Evolutionary conservation across 306 rosid species (phyloP).

Genomic region (Trifolium subterraneum): DNA sequence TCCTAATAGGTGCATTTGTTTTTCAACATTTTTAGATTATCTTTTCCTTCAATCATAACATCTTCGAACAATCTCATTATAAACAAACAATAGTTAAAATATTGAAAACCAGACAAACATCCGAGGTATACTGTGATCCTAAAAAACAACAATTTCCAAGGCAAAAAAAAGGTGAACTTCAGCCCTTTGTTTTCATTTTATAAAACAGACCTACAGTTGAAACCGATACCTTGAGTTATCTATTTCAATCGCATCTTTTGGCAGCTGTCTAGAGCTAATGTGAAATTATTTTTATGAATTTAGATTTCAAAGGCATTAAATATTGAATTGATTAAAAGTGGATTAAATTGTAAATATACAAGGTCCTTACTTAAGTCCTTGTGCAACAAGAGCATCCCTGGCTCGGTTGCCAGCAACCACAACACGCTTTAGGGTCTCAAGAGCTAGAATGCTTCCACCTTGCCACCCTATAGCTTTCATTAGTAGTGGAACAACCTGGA

Average conservation of each 20-base stretch:
- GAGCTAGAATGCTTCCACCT: constrained; percentile 98
- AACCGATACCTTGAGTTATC: too few species aligned
- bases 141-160: background rate
- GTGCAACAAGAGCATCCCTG: constrained; percentile 99
- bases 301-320: constrained; percentile 23
- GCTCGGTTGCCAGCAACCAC: constrained; percentile 99
- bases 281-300: constrained; percentile 33
- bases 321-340: constrained; percentile 9
- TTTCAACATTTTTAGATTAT: background rate
- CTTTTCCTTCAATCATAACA: background rate
- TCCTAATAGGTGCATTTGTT: background rate
- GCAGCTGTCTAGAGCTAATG: constrained; percentile 29
- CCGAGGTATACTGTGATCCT: background rate
- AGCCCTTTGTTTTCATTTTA: background rate
- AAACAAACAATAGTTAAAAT: background rate
- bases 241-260: constrained; percentile 20
- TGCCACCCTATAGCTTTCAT: constrained; percentile 99
- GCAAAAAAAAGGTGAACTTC: background rate
- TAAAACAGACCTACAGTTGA: too few species aligned
- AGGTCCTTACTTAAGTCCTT: constrained; percentile 93
- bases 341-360: background rate
- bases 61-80: background rate
- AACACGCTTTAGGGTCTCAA: constrained; percentile 97
- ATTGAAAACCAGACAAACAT: background rate
- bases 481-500: constrained; percentile 93